phyloP scores from a whole-genome alignment of 352 stramenopile species.

The Pythium grandisporangium region DNA sequence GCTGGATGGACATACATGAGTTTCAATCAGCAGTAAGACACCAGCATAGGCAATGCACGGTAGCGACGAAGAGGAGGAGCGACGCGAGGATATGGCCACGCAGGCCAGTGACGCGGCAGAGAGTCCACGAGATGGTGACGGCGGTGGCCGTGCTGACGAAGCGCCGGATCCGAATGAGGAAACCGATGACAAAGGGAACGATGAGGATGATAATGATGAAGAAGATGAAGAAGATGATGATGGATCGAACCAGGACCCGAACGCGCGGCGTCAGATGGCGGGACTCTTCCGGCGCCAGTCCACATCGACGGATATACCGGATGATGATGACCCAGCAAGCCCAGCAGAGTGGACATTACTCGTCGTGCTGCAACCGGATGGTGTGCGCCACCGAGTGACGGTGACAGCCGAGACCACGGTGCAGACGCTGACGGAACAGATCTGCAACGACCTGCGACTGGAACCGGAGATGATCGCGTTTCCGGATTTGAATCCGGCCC shows the following conservation, averaged over 20 bases:
- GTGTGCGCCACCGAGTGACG: slow-evolving; percentile 57
- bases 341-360: slow-evolving; percentile 39
- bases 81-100: neutral
- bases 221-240: neutral
- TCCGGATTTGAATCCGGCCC: slow-evolving; percentile 31
- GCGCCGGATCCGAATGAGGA: too few species aligned
- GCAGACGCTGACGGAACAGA: slow-evolving; percentile 31
- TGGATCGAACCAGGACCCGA: too few species aligned
- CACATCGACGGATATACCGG: neutral
- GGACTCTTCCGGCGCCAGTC: neutral
- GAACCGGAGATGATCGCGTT: slow-evolving; percentile 47
- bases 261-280: neutral
- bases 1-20: neutral
- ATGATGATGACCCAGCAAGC: neutral
- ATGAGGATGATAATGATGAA: neutral
- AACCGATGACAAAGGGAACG: too few species aligned
- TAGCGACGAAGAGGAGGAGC: neutral
- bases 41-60: too few species aligned
- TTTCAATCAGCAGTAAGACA: too few species aligned
- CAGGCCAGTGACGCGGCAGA: neutral
- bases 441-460: slow-evolving; percentile 56
- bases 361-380: slow-evolving; percentile 66
- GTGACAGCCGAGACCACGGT: slow-evolving; percentile 43
- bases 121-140: too few species aligned
- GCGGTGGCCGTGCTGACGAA: too few species aligned